phyloP scores from a whole-genome alignment of 208 protist species.

The Trichomonas vaginalis region DNA sequence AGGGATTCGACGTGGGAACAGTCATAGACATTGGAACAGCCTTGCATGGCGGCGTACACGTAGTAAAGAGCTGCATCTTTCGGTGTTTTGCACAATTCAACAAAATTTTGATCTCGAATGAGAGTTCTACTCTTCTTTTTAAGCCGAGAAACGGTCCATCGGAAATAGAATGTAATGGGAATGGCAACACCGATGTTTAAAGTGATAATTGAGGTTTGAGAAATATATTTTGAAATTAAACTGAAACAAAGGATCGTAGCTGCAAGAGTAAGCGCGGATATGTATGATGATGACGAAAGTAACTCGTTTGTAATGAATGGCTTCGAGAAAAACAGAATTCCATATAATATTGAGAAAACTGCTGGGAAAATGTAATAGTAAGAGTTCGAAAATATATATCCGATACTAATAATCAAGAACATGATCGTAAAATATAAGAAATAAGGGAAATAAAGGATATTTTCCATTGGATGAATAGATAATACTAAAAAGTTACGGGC shows the following conservation, averaged over 20 bases:
- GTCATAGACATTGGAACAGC: neutral
- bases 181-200: neutral
- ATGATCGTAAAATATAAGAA: neutral
- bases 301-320: neutral
- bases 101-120: neutral
- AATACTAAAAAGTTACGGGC: neutral
- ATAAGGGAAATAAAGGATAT: neutral
- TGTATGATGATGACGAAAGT: neutral
- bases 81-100: neutral
- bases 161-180: neutral
- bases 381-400: neutral
- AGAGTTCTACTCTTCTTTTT: neutral
- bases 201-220: neutral
- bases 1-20: neutral
- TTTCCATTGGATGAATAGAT: neutral
- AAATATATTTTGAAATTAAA: neutral
- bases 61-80: neutral
- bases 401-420: neutral
- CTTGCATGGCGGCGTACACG: neutral
- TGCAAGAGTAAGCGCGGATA: neutral
- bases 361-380: neutral
- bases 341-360: neutral
- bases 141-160: neutral
- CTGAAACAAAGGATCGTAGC: neutral
- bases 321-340: neutral